phyloP scores from a whole-genome alignment of 176 grass and related monocot species.

The Rhipidocladum racemiflorum region DNA sequence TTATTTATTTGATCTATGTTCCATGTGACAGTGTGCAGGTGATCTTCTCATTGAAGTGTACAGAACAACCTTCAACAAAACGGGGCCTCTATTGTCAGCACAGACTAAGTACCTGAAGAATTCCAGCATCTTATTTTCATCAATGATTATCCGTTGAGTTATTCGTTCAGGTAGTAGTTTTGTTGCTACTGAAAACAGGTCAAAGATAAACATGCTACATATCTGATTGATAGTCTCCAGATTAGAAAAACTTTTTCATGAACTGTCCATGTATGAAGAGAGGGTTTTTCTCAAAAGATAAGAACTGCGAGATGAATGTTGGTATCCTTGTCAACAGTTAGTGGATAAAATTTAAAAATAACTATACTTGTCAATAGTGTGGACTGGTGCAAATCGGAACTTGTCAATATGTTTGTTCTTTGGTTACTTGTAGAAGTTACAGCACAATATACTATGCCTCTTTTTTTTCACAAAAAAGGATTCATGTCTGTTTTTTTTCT shows the following conservation, averaged over 20 bases:
- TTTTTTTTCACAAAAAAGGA: neutral
- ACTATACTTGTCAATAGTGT: neutral
- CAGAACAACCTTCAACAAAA: constrained; percentile 55
- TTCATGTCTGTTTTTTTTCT: neutral
- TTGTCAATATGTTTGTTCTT: neutral
- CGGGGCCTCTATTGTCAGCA: constrained; percentile 60
- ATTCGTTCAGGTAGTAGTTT: neutral
- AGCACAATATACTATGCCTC: neutral
- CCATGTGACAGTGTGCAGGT: constrained; percentile 29
- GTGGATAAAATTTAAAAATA: too few relatives aligned
- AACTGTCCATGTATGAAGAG: constrained; percentile 47
- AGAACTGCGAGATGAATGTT: constrained; percentile 27
- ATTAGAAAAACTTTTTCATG: constrained; percentile 43
- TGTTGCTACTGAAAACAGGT: constrained; percentile 30
- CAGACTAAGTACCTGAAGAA: constrained; percentile 35
- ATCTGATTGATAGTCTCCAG: constrained; percentile 40
- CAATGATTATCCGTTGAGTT: neutral
- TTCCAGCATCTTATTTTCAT: neutral
- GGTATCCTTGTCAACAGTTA: neutral
- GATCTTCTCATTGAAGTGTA: constrained; percentile 58
- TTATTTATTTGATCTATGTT: constrained; percentile 1
- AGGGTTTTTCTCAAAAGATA: constrained; percentile 50
- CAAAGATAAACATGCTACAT: constrained; percentile 35
- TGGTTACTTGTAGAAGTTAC: constrained; percentile 10
- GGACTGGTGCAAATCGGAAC: neutral